Conservation (phyloP, 305 asterid genomes). For the Striga hermonthica region DNA sequence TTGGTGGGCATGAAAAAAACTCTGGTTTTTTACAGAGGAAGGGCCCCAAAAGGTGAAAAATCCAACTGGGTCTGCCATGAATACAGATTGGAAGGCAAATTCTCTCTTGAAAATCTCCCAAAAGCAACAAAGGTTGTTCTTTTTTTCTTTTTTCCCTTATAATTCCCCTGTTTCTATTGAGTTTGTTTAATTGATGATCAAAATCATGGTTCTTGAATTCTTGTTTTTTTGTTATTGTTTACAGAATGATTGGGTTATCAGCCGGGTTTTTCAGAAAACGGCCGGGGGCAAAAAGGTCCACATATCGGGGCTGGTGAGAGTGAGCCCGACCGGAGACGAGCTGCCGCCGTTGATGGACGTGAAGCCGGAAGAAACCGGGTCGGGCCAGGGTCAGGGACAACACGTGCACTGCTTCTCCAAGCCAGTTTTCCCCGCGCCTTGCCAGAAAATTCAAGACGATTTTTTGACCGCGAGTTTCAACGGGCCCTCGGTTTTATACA, state of each 20-base stretch:
- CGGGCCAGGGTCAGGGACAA: slow-evolving; percentile 28
- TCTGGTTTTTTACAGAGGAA: slow-evolving; percentile 54
- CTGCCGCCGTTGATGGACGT: background rate
- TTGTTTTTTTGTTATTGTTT: too few relatives aligned
- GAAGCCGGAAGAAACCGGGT: background rate
- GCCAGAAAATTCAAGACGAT: slow-evolving; percentile 33
- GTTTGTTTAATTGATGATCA: too few relatives aligned
- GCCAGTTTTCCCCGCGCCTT: slow-evolving; percentile 8
- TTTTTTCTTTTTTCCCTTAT: background rate
- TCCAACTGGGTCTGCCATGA: slow-evolving; percentile 58
- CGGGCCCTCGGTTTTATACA: slow-evolving; percentile 23
- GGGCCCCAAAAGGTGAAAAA: slow-evolving; percentile 59
- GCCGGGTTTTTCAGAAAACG: too few relatives aligned
- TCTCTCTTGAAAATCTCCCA: slow-evolving; percentile 35
- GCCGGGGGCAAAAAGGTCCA: too few relatives aligned
- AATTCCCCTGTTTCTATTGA: too few relatives aligned
- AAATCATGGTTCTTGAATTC: too few relatives aligned
- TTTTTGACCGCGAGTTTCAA: slow-evolving; percentile 22
- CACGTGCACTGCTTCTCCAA: slow-evolving; percentile 86
- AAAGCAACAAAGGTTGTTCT: slow-evolving; percentile 37
- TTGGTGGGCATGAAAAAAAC: slow-evolving; percentile 59
- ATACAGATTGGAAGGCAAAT: slow-evolving; percentile 49
- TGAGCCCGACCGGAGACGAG: too few relatives aligned
- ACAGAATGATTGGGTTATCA: too few relatives aligned
- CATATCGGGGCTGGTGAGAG: too few relatives aligned